A percentile compares a stretch with the other conserved stretches of the same genome.
These are phyloP conservation scores for Eimeria sp. DNA, from an alignment of 169 alveolate species.

Conservation along the genomic window DNA sequence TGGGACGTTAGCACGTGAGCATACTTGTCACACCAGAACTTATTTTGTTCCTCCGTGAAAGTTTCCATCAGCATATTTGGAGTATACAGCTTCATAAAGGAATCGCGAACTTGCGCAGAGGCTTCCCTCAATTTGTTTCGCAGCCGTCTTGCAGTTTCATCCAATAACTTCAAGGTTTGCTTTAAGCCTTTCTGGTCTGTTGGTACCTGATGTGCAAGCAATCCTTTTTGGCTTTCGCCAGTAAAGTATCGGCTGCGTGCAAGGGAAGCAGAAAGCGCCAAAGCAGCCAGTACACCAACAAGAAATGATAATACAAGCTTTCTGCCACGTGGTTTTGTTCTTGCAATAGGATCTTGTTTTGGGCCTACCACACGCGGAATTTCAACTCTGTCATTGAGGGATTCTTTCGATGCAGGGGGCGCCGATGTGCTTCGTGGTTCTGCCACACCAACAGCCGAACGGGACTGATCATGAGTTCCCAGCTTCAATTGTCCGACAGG, in stretches of 20 bases:
- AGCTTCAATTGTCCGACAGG: no score
- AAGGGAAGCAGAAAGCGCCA: no score
- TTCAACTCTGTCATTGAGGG: no score
- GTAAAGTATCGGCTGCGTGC: background rate
- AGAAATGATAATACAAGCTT: no score
- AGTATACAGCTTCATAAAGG: background rate
- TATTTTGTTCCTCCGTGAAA: background rate
- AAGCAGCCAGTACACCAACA: no score
- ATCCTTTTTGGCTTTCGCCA: background rate
- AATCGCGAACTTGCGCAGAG: background rate
- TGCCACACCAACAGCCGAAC: no score
- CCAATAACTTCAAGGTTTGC: background rate
- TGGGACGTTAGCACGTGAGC: background rate
- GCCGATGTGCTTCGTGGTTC: no score
- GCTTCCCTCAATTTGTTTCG: background rate
- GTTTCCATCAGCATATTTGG: background rate
- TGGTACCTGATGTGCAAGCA: background rate
- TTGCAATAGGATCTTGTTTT: no score
- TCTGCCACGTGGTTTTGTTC: no score
- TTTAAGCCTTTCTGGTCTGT: background rate
- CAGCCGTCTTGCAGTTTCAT: background rate
- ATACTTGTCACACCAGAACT: background rate
- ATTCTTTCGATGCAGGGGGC: no score
- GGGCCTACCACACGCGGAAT: no score
- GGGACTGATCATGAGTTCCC: no score